Base-by-base conservation (phyloP, 441 rosid species). In the Jatropha multifida region DNA sequence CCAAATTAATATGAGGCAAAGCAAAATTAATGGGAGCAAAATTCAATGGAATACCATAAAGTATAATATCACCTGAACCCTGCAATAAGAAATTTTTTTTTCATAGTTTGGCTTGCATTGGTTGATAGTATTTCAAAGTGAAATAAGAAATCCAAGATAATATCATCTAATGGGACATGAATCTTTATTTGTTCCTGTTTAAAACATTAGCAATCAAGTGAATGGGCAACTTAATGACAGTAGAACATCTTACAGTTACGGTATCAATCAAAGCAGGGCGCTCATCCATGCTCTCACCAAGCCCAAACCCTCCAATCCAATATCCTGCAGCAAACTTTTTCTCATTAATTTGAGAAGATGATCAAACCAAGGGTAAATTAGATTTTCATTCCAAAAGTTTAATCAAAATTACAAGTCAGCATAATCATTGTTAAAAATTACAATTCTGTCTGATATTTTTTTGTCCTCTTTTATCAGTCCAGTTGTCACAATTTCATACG, bases 301-400 rank as follows among this genome's bases (percentile, higher is more conserved):
- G 86, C 62, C 97, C 97, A 84, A 92, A 90, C 23, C 94, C 97
- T 81, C 94, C 94, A 76, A 92, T 80, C 93, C 90, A 92, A 78
- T 84, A 92, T 71, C 97, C 97, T 92, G 83, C 68, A 86, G 38
- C 60, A 76, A 41, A 41, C 12, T 64, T 62, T 66, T 78, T 58
- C 27, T 48, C 37, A 67, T 63, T 65, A 83, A 38, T 72, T 69
- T 74, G 60, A 61, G 59, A 74, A 63, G 20, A 58, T 14, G 46
- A 75, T 60, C 62, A 63, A 52, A 67, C 49, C 51, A 68, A 48
- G 26, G 37, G 14, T 64, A 64, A 63, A 74, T 13, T 27, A 15
- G 52, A 78, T 68, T 44, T 52, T 69, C 64, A 38, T 37, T 51
- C 48, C 15, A 15, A 4, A 51, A 32, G 27, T 18, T 15, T 32